A percentile compares a stretch with the other conserved stretches of the same genome.
phyloP scores from a whole-genome alignment of 2,329 filamentous ascomycete genomes.

The Neoarthrinium moseri region DNA sequence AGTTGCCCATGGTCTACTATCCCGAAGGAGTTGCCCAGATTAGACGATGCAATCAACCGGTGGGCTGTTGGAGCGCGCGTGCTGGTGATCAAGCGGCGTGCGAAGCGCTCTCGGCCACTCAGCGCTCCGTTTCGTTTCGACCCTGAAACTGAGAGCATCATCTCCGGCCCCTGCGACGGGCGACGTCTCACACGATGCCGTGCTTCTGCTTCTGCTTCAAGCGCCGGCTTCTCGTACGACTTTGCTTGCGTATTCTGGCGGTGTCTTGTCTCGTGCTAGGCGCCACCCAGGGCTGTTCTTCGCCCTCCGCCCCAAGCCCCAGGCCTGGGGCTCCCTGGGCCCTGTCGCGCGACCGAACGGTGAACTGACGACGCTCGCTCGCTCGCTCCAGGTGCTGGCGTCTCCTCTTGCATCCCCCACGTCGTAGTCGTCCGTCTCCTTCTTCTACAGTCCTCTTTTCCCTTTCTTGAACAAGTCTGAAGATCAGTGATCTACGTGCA shows the following conservation, averaged over 20 bases:
- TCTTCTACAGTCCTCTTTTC: neutral
- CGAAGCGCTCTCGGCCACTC: constrained; percentile 3
- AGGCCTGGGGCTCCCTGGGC: no score
- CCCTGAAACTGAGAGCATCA: constrained; percentile 9
- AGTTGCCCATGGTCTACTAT: neutral
- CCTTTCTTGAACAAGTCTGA: constrained; percentile 4
- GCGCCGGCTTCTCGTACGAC: neutral
- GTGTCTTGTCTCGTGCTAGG: constrained; percentile 2
- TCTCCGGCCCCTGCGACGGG: constrained; percentile 9
- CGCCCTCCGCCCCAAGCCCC: neutral
- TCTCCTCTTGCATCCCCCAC: neutral
- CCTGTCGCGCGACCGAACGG: no score
- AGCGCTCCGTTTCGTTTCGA: neutral
- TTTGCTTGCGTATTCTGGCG: neutral
- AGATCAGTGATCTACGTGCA: constrained; percentile 16
- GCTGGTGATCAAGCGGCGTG: neutral
- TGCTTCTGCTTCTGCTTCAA: neutral
- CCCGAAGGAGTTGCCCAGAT: neutral
- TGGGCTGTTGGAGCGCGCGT: neutral
- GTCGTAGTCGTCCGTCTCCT: neutral
- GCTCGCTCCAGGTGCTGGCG: neutral
- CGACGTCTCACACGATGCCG: constrained; percentile 7
- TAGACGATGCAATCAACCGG: neutral
- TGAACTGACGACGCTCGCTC: neutral
- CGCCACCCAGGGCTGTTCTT: neutral